Base-by-base conservation (phyloP, 441 rosid genomes). In the Syzygium syzygioides region DNA sequence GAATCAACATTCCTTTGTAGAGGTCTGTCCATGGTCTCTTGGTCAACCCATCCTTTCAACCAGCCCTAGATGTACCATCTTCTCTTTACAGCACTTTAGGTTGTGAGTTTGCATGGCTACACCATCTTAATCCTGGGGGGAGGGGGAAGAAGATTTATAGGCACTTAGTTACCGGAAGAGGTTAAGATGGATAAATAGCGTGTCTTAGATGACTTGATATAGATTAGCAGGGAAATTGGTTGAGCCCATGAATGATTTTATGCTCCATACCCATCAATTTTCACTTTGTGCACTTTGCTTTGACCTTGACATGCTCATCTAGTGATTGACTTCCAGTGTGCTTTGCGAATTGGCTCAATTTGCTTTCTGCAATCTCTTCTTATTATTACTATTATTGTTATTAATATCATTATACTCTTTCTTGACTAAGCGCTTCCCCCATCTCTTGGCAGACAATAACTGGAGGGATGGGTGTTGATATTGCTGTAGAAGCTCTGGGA, bases 401-500 rank as follows among this genome's bases (percentile, higher is more conserved):
- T 41, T 12, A 20, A 32, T 64, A 55, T 19, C 37, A 59, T 87
- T 86, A 20, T 41, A 76, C 60, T 37, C 45, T 41, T 37, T 62
- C 85, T 45, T 28, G 64, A 76, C 37, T 79, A n/a, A 34, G 60
- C 15, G 53, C 54, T 19, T 32, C 60, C 52, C 15, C 83, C 89
- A 41, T 56, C 83, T 86, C 89, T 91, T 87, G 52, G 45, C 91
- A 98, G 99, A 96, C 93, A 94, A 94, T 98, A 94, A 97, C 98
- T 3, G 98, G 98, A 85, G 99, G 99, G 76, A 88, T 84, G 92
- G 99, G 99, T 57, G 99, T 96, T 50, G 99, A 98, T 89, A 87
- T 97, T 88, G 98, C 99, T 53, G 95, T 98, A 88, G 99, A 98
- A 92, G 99, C 99, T 45, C 91, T 97, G 94, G 99, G 99, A 90